Conservation (phyloP, 495 filamentous ascomycete genomes). For the Aspergillus campestris region DNA sequence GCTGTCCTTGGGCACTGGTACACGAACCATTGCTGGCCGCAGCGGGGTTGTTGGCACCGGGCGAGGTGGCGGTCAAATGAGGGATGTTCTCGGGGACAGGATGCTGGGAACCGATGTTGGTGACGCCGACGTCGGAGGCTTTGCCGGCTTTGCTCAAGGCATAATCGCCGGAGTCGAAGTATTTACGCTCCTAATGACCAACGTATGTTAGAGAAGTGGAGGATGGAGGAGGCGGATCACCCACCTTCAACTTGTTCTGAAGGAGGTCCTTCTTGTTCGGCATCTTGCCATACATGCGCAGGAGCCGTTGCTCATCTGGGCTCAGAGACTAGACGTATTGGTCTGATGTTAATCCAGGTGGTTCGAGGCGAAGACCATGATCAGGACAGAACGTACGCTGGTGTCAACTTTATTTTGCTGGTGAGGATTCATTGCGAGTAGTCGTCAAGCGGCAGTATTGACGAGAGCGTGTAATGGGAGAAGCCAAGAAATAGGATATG, state of each 20-base stretch:
- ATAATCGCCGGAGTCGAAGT: slow-evolving; percentile 97
- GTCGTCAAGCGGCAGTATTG: neutral
- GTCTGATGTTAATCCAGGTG: slow-evolving; percentile 10
- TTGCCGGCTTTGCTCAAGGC: slow-evolving; percentile 98
- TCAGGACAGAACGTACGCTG: slow-evolving; percentile 54
- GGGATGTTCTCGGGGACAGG: slow-evolving; percentile 94
- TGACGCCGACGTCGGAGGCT: slow-evolving; percentile 86
- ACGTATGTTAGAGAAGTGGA: slow-evolving; percentile 3
- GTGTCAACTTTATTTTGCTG: slow-evolving; percentile 96
- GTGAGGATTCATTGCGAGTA: slow-evolving; percentile 76
- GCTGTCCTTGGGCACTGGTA: slow-evolving; percentile 33
- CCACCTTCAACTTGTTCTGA: slow-evolving; percentile 88
- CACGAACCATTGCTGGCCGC: slow-evolving; percentile 31
- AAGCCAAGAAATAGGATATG: neutral
- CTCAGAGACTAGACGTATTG: slow-evolving; percentile 57
- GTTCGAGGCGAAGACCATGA: slow-evolving; percentile 2
- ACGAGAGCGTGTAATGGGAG: slow-evolving; percentile 2
- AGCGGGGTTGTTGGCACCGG: slow-evolving; percentile 40
- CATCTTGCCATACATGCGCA: slow-evolving; percentile 94
- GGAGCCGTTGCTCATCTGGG: slow-evolving; percentile 88
- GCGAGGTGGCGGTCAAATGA: slow-evolving; percentile 72
- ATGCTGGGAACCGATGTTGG: slow-evolving; percentile 87
- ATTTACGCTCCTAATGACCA: slow-evolving; percentile 78
- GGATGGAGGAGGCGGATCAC: slow-evolving; percentile 1
- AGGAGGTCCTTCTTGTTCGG: slow-evolving; percentile 92